phyloP scores from a whole-genome alignment of 305 asterid species.

The Vinca major region DNA sequence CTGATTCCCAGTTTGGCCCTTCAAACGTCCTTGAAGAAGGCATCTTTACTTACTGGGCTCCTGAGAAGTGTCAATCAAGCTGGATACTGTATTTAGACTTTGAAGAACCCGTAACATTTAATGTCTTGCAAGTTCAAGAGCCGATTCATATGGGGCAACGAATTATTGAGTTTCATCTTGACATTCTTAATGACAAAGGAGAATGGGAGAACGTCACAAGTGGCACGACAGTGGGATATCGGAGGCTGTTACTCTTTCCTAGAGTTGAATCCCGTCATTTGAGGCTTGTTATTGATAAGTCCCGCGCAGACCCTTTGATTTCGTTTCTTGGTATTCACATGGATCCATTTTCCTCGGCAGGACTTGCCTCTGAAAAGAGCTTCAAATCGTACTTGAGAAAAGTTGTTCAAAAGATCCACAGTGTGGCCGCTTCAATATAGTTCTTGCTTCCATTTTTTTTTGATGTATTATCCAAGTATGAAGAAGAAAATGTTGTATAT shows the following conservation, averaged over 20 bases:
- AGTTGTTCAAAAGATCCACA: constrained; percentile 23
- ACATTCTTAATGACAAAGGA: constrained; percentile 32
- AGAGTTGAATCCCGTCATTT: constrained; percentile 34
- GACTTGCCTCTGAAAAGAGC: constrained; percentile 17
- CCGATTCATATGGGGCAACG: constrained; percentile 95
- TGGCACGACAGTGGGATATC: constrained; percentile 82
- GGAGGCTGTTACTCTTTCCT: constrained; percentile 50
- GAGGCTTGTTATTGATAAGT: constrained; percentile 45
- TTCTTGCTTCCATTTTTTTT: background rate
- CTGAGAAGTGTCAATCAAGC: constrained; percentile 30
- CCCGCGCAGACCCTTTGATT: constrained; percentile 55
- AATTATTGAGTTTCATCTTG: constrained; percentile 53
- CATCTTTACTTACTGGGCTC: constrained; percentile 69
- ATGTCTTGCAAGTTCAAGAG: constrained; percentile 76
- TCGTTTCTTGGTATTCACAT: constrained; percentile 52
- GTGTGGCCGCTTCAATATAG: constrained; percentile 16
- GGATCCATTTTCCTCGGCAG: constrained; percentile 47
- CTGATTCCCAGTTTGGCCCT: constrained; percentile 33
- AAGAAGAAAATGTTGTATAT: background rate
- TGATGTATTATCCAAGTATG: background rate
- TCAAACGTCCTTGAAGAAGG: constrained; percentile 50
- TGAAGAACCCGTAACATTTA: constrained; percentile 37
- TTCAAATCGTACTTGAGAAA: constrained; percentile 20
- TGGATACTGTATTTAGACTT: constrained; percentile 46
- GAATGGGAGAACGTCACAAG: constrained; percentile 44